A percentile compares a stretch with the other conserved stretches of the same genome.
phyloP scores from a whole-genome alignment of 805 yeast genomes.

The Myxozyma kluyveri region DNA sequence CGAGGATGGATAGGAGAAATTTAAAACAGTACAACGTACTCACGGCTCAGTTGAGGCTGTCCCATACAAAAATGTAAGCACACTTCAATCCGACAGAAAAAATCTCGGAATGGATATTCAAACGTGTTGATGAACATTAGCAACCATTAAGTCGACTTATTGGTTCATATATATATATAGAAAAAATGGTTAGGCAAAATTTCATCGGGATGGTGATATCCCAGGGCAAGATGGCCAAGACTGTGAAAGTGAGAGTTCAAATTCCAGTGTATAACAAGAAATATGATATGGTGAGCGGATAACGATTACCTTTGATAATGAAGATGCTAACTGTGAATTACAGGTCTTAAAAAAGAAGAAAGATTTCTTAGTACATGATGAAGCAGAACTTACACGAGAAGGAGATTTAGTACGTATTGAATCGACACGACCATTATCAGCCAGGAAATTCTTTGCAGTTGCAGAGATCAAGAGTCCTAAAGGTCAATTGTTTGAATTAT shows the following conservation, averaged over 20 bases:
- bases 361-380: constrained; percentile 90
- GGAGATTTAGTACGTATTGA: constrained; percentile 96
- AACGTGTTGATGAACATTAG: no score
- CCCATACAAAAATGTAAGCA: no score
- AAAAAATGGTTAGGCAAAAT: constrained; percentile 78
- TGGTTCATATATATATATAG: neutral
- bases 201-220: constrained; percentile 90
- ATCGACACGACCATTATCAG: constrained; percentile 74
- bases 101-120: no score
- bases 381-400: constrained; percentile 83
- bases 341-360: constrained; percentile 69
- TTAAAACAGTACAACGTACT: no score
- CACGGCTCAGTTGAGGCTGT: no score
- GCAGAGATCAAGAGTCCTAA: constrained; percentile 79
- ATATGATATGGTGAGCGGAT: constrained; percentile 14
- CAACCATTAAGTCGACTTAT: no score
- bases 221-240: constrained; percentile 94
- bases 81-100: no score
- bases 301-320: neutral
- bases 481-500: constrained; percentile 15
- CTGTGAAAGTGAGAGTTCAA: constrained; percentile 88
- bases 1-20: no score
- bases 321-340: constrained; percentile 33
- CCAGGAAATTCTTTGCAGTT: constrained; percentile 80
- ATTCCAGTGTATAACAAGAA: constrained; percentile 67